Base-by-base conservation (phyloP, 768 basidiomycete genomes). In the Phaeotremella fagi region DNA sequence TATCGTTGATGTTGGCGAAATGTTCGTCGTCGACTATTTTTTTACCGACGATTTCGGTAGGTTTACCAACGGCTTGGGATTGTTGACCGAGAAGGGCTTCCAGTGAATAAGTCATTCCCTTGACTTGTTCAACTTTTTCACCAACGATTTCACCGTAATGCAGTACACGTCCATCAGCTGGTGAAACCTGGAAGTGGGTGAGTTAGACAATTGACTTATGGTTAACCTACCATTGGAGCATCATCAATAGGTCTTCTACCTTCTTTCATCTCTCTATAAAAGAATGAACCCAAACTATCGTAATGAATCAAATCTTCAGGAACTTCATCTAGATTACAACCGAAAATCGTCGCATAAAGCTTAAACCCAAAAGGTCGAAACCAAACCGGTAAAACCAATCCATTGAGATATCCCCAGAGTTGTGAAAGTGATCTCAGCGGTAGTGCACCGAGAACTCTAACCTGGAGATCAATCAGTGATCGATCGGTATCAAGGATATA, bases 1-100 rank as follows among this genome's bases (percentile, higher is more conserved):
- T 95, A 41, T 92, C 91, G 67, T 99, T 99, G 62, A 99, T 88
- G 68, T 89, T 85, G 3, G 94, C 95, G 66, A 99, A 99, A 58
- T 92, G 85, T 57, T 79, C 81, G 76, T 97, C 88, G 67, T 88
- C 82, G 31, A 94, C 87, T 5, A 57, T 36, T 43, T 63, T 52
- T 20, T 18, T n/a, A 23, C 12, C 9, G 47, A 29, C 50, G 22
- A 66, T 50, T 24, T 60, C 54, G 3, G 55, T 48, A 5, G 57
- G 28, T 23, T 64, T 60, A 16, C 65, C 68, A 22, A 62, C 59
- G 4, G 59, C 53, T n/a, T 57, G 31, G 12, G 59, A 60, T 4
- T 75, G 72, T 0, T 70, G 63, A 31, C 95, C 95, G 15, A 99
- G 83, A 0, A 99, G 79, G 0, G 92, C 91, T 57, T 95, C 88